Conservation (phyloP, 2,329 filamentous ascomycete species). For the Penicillium paneum region DNA sequence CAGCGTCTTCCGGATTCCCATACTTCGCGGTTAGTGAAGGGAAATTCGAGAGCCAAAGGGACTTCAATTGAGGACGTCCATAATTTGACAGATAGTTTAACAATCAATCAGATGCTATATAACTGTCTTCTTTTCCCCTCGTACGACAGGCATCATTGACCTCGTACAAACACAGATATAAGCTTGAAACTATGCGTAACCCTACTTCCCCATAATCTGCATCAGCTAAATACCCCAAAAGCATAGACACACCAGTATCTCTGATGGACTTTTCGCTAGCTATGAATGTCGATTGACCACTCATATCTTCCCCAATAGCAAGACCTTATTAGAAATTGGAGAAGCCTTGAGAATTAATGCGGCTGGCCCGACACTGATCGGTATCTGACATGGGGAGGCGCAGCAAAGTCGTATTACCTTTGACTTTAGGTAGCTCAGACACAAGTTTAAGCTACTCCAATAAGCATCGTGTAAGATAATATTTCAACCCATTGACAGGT, state of each 20-base stretch:
- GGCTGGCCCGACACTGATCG: not conserved
- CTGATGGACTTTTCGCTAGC: not conserved
- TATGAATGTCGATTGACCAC: too few species aligned
- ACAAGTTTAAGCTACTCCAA: not conserved
- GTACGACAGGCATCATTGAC: not conserved
- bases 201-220: not conserved
- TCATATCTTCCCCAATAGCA: not conserved
- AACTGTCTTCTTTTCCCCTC: not conserved
- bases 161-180: not conserved
- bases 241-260: not conserved
- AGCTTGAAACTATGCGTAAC: not conserved
- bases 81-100: not conserved
- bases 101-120: not conserved
- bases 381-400: not conserved
- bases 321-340: too few species aligned
- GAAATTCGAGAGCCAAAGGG: not conserved
- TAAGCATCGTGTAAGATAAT: not conserved
- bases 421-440: not conserved
- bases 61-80: not conserved
- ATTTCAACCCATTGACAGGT: not conserved
- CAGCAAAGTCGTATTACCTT: not conserved
- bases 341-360: not conserved
- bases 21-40: slow-evolving; percentile 5
- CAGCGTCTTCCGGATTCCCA: not conserved
- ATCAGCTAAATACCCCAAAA: not conserved